phyloP scores from a whole-genome alignment of 2,329 filamentous ascomycete genomes.

The Davidsoniella neocaledoniae region DNA sequence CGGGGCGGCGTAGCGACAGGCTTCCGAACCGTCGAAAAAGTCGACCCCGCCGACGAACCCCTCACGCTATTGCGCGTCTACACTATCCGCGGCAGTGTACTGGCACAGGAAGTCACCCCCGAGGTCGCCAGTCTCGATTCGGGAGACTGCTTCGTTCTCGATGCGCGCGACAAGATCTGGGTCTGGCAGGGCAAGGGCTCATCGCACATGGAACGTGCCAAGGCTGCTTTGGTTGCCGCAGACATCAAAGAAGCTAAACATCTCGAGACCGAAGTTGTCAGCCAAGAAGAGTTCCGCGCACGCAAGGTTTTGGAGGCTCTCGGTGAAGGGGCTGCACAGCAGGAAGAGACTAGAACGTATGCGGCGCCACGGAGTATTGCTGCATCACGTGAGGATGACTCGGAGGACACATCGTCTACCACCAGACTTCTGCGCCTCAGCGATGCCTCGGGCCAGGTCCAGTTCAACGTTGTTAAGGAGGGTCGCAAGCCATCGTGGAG shows the following conservation, averaged over 20 bases:
- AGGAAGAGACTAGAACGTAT: neutral
- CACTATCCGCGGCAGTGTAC: constrained; percentile 30
- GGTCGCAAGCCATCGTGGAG: constrained; percentile 25
- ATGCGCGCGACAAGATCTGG: constrained; percentile 47
- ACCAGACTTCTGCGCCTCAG: constrained; percentile 43
- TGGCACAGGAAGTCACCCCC: constrained; percentile 45
- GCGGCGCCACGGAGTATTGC: neutral
- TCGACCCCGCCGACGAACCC: constrained; percentile 24
- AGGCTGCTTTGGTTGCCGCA: constrained; percentile 49
- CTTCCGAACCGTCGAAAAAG: constrained; percentile 43
- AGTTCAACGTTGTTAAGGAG: constrained; percentile 42
- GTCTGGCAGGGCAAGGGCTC: constrained; percentile 52
- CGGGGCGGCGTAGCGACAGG: constrained; percentile 44
- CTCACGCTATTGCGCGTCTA: constrained; percentile 44
- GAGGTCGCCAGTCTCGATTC: constrained; percentile 46
- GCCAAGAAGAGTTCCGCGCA: constrained; percentile 41
- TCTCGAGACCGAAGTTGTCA: constrained; percentile 46
- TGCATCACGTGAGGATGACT: constrained; percentile 13
- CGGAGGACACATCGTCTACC: constrained; percentile 6
- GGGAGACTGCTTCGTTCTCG: constrained; percentile 47
- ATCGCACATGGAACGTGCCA: constrained; percentile 52
- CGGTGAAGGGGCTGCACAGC: constrained; percentile 25
- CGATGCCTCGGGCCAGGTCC: constrained; percentile 39
- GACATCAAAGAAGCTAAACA: constrained; percentile 48
- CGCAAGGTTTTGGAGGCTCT: constrained; percentile 38